Conservation (phyloP, 2,329 filamentous ascomycete species). For the Colletotrichum limetticola region DNA sequence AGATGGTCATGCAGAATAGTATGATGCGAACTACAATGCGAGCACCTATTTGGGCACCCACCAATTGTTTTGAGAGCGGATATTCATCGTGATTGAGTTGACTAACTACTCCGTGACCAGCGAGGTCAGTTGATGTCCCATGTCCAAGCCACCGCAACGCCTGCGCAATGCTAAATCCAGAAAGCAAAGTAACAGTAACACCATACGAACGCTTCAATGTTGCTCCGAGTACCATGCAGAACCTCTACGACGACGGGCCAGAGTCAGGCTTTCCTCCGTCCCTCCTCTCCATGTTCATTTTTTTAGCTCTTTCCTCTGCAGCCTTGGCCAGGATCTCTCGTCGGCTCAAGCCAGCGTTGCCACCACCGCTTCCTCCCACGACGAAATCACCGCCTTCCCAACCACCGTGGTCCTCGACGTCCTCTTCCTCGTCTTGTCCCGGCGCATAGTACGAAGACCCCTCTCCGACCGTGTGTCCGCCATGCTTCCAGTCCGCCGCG, state of each 20-base stretch:
- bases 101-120: background rate
- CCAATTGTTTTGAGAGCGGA: background rate
- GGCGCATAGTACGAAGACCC: slow-evolving; percentile 70
- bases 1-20: background rate
- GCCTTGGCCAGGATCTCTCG: slow-evolving; percentile 81
- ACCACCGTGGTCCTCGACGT: slow-evolving; percentile 75
- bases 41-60: too few relatives aligned
- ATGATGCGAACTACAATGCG: background rate
- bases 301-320: slow-evolving; percentile 74
- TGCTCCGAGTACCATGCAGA: background rate
- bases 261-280: slow-evolving; percentile 34
- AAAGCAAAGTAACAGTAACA: background rate
- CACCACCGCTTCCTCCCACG: slow-evolving; percentile 67
- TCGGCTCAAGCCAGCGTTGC: slow-evolving; percentile 65
- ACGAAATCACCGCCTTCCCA: slow-evolving; percentile 86
- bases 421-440: slow-evolving; percentile 60
- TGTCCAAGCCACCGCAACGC: slow-evolving; percentile 13
- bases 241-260: slow-evolving; percentile 19
- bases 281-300: slow-evolving; percentile 43
- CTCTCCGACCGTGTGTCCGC: slow-evolving; percentile 75
- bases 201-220: background rate
- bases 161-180: slow-evolving; percentile 23
- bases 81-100: background rate
- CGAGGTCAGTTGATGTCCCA: background rate
- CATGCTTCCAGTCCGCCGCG: slow-evolving; percentile 78